These are phyloP conservation scores for Neurospora discreta DNA, from an alignment of 495 filamentous ascomycete genomes.

Conservation along the genomic window DNA sequence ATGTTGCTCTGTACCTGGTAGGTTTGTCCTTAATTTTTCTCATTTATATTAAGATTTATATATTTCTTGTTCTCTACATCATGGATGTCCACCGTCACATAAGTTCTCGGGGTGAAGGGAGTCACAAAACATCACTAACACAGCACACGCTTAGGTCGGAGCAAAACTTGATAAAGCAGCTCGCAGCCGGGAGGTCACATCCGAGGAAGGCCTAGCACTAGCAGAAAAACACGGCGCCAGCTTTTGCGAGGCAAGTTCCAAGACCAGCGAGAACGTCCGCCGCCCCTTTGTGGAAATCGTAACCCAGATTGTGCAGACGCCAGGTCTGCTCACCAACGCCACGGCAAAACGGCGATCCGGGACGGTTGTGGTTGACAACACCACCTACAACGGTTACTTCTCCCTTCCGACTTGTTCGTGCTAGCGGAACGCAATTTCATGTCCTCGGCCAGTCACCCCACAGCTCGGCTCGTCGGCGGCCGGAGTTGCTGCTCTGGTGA, in stretches of 20 bases:
- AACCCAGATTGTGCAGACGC: constrained; percentile 38
- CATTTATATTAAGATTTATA: no score
- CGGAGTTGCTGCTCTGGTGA: background rate
- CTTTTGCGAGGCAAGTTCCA: constrained; percentile 47
- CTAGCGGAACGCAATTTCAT: background rate
- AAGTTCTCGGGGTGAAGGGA: no score
- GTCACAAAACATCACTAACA: background rate
- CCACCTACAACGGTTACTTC: background rate
- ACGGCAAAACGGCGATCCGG: constrained; percentile 10
- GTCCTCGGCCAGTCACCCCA: background rate
- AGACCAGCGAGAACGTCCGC: constrained; percentile 42
- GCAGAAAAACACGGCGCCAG: constrained; percentile 35
- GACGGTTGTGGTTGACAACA: constrained; percentile 6
- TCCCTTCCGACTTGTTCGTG: constrained; percentile 11
- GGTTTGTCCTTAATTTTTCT: no score
- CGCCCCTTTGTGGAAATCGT: constrained; percentile 46
- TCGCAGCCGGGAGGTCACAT: constrained; percentile 33
- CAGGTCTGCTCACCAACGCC: constrained; percentile 26
- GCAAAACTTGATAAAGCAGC: constrained; percentile 43
- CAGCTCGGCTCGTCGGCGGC: background rate
- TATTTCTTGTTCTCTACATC: no score
- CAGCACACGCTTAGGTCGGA: constrained; percentile 29
- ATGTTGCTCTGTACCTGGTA: constrained; percentile 44
- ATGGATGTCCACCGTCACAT: no score
- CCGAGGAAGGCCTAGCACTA: constrained; percentile 39